These are phyloP conservation scores for Amesomyces nigricolor DNA, from an alignment of 2,329 filamentous ascomycete species.

Conservation along the genomic window DNA sequence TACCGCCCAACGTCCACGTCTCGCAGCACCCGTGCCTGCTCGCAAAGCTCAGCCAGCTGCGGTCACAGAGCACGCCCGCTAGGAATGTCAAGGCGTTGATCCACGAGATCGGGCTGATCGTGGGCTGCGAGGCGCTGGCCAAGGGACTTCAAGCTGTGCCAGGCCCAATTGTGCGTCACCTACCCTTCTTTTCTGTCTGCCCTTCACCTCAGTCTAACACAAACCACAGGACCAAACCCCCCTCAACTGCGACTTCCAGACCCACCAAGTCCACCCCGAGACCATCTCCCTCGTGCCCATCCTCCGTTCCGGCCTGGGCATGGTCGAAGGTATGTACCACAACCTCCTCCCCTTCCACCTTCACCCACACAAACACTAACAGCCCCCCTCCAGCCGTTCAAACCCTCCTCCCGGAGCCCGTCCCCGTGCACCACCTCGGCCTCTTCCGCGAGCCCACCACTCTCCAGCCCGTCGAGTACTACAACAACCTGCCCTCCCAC, in stretches of 20 bases:
- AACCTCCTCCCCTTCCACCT: neutral
- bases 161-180: slow-evolving; percentile 56
- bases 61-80: slow-evolving; percentile 63
- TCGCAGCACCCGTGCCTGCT: slow-evolving; percentile 80
- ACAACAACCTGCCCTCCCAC: slow-evolving; percentile 90
- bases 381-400: slow-evolving; percentile 55
- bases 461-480: slow-evolving; percentile 89
- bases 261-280: slow-evolving; percentile 55
- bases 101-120: slow-evolving; percentile 77
- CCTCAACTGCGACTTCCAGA: slow-evolving; percentile 69
- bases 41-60: slow-evolving; percentile 85
- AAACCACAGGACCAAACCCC: slow-evolving; percentile 63
- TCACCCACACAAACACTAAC: neutral
- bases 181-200: neutral
- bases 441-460: slow-evolving; percentile 87
- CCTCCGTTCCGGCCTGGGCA: slow-evolving; percentile 82
- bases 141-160: slow-evolving; percentile 51
- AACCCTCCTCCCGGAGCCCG: slow-evolving; percentile 70
- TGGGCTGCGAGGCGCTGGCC: slow-evolving; percentile 76
- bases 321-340: slow-evolving; percentile 66
- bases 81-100: slow-evolving; percentile 76
- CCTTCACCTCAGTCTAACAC: slow-evolving; percentile 3
- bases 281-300: slow-evolving; percentile 82
- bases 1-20: slow-evolving; percentile 64
- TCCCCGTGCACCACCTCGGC: slow-evolving; percentile 87